Evolutionary conservation across 371 early-diverging fungal genomes (phyloP), one percentile per base, ranked within the genome.

Genomic region (Smittium mucronatum): DNA sequence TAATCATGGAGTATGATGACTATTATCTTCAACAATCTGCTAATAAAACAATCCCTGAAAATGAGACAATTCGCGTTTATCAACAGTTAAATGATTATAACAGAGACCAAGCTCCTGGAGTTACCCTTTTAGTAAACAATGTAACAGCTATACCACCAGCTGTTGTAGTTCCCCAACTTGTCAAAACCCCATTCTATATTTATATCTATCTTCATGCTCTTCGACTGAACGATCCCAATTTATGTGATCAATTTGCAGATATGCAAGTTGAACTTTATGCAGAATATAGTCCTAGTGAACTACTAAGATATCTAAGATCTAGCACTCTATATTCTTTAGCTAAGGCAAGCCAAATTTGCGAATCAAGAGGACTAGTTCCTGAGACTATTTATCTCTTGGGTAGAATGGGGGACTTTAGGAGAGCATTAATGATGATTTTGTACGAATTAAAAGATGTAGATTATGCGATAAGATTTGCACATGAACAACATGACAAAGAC

Each of bases 401-500:
- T 5, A 90, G 95, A n/a, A 94, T 97, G 93, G 98, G 98, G 47
- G 84, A 97, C 69, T 93, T 93, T 76, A 89, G 93, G 70, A 82
- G 86, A 63, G 97, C 98, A 0, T 77, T 98, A 57, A 86, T 86
- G 82, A 77, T 98, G 69, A 95, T 98, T 69, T 93, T 97, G 60
- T 87, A 89, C 36, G 82, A 90, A 58, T 78, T 97, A 17, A 87
- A 85, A 26, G 93, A 98, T 80, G 93, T 96, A 2, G 87, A 92
- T n/a, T 76, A 92, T 85, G 98, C 98, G 0, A 96, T 98, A 70
- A 93, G 94, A 64, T 98, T 95, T 83, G 94, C 94, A 0, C 92
- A 93, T 81, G 94, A 95, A 64, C 95, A 97, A 80, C 90, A 92
- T 69, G 97, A 98, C 77, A 87, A 88, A 32, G 92, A 89, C 26